These are phyloP conservation scores for Laburnicola sp. DNA, from an alignment of 2,329 filamentous ascomycete species.

Conservation along the genomic window DNA sequence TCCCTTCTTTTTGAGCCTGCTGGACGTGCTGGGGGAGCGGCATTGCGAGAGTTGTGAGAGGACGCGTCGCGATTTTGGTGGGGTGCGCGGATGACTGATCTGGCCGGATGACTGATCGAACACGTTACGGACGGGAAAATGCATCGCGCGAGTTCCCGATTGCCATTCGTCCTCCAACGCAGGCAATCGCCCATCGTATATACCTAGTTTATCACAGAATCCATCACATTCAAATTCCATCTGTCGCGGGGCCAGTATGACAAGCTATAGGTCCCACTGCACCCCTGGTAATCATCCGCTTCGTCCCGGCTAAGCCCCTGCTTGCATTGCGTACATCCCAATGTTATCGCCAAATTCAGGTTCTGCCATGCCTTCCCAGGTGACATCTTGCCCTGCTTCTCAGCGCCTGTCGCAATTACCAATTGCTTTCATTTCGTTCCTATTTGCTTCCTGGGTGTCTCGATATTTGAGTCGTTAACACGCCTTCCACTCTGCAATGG, in stretches of 20 bases:
- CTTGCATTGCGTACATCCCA: conserved; percentile 18
- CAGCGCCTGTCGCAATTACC: neutral
- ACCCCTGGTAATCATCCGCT: conserved; percentile 21
- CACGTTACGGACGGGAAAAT: too few relatives aligned
- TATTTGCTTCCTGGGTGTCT: neutral
- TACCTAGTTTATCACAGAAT: conserved; percentile 6
- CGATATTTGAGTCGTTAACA: neutral
- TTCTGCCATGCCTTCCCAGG: conserved; percentile 7
- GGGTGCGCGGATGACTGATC: too few relatives aligned
- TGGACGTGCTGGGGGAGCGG: too few relatives aligned
- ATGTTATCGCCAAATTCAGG: conserved; percentile 10
- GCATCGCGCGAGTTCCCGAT: neutral
- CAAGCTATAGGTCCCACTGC: conserved; percentile 11
- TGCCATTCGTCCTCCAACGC: conserved; percentile 1
- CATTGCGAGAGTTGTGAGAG: too few relatives aligned
- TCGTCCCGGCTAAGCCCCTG: conserved; percentile 13
- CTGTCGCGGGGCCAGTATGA: conserved; percentile 9
- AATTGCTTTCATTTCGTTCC: conserved; percentile 3
- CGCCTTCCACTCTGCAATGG: conserved; percentile 21
- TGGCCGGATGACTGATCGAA: too few relatives aligned
- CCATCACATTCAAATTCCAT: neutral
- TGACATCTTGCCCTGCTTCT: conserved; percentile 6
- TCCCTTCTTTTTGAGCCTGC: too few relatives aligned
- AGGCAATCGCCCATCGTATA: neutral
- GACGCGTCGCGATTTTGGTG: too few relatives aligned